Conservation (phyloP, 2,329 filamentous ascomycete genomes). For the Aspergillus sergii region DNA sequence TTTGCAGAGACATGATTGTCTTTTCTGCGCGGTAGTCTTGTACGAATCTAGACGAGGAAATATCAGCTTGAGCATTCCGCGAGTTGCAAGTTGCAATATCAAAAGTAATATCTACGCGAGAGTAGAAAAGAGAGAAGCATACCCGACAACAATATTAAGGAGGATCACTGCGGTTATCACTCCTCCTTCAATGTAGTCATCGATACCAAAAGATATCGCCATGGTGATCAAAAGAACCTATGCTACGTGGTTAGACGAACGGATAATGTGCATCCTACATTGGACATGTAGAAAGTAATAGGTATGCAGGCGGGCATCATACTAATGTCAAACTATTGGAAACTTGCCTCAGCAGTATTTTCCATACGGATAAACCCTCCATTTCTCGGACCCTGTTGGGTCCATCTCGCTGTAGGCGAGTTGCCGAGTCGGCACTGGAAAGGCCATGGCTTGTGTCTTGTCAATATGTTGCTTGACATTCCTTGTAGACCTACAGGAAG, state of each 20-base stretch:
- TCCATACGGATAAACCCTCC: constrained; percentile 71
- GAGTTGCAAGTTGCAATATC: not conserved
- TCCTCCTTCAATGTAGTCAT: constrained; percentile 61
- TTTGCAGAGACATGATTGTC: constrained; percentile 60
- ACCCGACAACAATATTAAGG: constrained; percentile 59
- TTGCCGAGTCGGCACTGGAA: constrained; percentile 62
- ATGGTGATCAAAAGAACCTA: constrained; percentile 76
- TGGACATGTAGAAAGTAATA: constrained; percentile 5
- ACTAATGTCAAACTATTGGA: constrained; percentile 75
- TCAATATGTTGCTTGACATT: not conserved
- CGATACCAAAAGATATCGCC: constrained; percentile 61
- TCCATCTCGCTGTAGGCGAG: constrained; percentile 67
- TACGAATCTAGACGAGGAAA: constrained; percentile 45
- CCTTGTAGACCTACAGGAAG: not conserved
- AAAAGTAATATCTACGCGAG: not conserved
- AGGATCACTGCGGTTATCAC: constrained; percentile 62
- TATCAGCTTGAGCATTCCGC: not conserved
- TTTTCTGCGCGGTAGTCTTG: constrained; percentile 64
- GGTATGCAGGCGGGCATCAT: constrained; percentile 24
- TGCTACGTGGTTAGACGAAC: constrained; percentile 11
- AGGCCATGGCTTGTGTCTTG: constrained; percentile 58
- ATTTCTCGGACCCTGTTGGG: constrained; percentile 72
- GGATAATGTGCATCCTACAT: not conserved
- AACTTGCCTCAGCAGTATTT: constrained; percentile 75
- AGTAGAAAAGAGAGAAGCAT: not conserved